These are phyloP conservation scores for Dujonia santamariae DNA, from an alignment of 1,139 yeast species.

Conservation along the genomic window DNA sequence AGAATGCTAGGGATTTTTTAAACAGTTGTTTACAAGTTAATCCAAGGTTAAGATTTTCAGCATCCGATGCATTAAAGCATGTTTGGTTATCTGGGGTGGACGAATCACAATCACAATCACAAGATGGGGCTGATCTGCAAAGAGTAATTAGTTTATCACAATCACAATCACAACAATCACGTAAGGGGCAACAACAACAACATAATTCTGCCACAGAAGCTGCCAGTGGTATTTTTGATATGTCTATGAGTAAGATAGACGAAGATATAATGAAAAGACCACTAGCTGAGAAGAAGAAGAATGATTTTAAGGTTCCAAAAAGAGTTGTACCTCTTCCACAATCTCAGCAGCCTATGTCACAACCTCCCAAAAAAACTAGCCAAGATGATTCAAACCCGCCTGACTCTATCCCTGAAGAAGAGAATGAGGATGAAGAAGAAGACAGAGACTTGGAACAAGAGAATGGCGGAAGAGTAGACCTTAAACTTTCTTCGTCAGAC, in stretches of 20 bases:
- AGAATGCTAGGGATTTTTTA: conserved; percentile 66
- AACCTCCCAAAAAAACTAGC: conserved; percentile 7
- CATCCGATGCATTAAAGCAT: conserved; percentile 68
- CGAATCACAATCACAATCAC: conserved; percentile 18
- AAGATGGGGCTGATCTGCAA: conserved; percentile 24
- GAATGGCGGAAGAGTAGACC: too few species aligned
- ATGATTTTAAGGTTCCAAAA: conserved; percentile 43
- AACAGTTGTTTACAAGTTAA: conserved; percentile 68
- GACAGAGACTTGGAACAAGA: too few species aligned
- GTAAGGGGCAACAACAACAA: conserved; percentile 24
- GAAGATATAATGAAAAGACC: conserved; percentile 47
- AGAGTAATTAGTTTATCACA: conserved; percentile 62
- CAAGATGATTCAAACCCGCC: neutral
- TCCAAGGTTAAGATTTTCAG: conserved; percentile 67
- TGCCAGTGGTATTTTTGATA: conserved; percentile 30
- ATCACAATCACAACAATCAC: conserved; percentile 63
- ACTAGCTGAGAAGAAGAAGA: conserved; percentile 25
- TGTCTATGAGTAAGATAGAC: conserved; percentile 41
- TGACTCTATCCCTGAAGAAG: conserved; percentile 4
- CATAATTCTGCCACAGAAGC: conserved; percentile 40
- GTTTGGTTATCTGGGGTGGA: conserved; percentile 50
- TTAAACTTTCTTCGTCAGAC: conserved; percentile 2
- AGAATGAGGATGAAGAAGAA: conserved; percentile 4
- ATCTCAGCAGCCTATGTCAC: conserved; percentile 29
- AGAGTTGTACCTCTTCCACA: conserved; percentile 43